A percentile compares a stretch with the other conserved stretches of the same genome.
phyloP scores from a whole-genome alignment of 495 filamentous ascomycete species.

The Glonium stellatum region DNA sequence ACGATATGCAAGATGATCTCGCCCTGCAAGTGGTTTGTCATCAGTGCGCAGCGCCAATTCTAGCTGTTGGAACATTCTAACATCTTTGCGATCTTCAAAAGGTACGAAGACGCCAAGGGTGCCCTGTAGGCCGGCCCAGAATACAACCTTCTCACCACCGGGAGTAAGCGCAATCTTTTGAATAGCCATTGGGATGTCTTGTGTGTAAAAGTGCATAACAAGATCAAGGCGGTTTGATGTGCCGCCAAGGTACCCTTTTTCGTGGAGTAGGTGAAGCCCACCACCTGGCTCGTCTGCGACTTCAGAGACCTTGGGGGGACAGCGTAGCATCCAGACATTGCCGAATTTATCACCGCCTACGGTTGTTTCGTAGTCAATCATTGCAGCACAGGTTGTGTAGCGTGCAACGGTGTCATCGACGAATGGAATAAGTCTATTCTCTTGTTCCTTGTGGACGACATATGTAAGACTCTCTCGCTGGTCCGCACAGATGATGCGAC shows the following conservation, averaged over 20 bases:
- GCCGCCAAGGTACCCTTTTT: slow-evolving; percentile 81
- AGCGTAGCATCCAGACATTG: slow-evolving; percentile 87
- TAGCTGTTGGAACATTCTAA: slow-evolving; percentile 93
- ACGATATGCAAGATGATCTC: slow-evolving; percentile 91
- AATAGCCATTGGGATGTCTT: slow-evolving; percentile 87
- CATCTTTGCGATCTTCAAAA: slow-evolving; percentile 82
- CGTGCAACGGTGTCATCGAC: slow-evolving; percentile 81
- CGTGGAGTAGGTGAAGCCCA: slow-evolving; percentile 80
- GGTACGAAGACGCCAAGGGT: slow-evolving; percentile 89
- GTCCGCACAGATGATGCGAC: slow-evolving; percentile 84
- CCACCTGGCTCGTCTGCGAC: slow-evolving; percentile 89
- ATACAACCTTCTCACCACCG: slow-evolving; percentile 80
- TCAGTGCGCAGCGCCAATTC: slow-evolving; percentile 80
- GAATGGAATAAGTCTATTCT: slow-evolving; percentile 86
- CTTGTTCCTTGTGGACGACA: slow-evolving; percentile 86
- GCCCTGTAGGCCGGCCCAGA: slow-evolving; percentile 92
- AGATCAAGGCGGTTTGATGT: slow-evolving; percentile 75
- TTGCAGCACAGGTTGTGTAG: slow-evolving; percentile 79
- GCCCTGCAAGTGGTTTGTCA: slow-evolving; percentile 77
- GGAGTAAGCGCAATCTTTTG: slow-evolving; percentile 85
- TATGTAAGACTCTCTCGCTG: slow-evolving; percentile 85
- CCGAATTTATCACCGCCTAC: slow-evolving; percentile 97
- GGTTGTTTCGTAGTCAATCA: slow-evolving; percentile 96
- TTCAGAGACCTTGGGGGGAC: slow-evolving; percentile 76
- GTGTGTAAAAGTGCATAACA: slow-evolving; percentile 79